Base-by-base conservation (phyloP, 805 yeast species). In the Saturnispora zaruensis region DNA sequence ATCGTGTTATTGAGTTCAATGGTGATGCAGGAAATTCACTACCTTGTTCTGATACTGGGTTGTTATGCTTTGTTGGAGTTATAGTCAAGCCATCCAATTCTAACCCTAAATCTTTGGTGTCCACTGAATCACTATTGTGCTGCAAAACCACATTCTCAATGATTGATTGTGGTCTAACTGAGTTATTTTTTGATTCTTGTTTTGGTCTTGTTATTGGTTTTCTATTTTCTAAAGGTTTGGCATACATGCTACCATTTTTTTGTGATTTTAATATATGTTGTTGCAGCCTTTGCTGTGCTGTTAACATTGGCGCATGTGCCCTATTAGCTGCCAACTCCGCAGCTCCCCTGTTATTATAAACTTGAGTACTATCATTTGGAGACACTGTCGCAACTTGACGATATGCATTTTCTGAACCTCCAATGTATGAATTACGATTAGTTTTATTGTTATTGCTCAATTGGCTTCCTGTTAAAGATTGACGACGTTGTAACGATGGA, bases 251-350 rank as follows among this genome's bases (percentile, higher is more conserved):
- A 5, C 72, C 72, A 46, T 51, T 62, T 41, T 60, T 60, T 3
- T 64, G 50, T 6, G 69, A 63, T 51, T 56, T 59, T 41, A 60
- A 21, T 20, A 68, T 67, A 45, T 66, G 70, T 49, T 60, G 65
- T 42, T 68, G 71, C 21, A 68, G 51, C 46, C 71, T 56, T 48
- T 66, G 69, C 37, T 65, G 66, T 0, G 71, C 72, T 7, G 66
- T 59, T 13, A 62, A 34, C 2, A 61, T 60, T 26, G 50, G 57
- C 7, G 51, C 51, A 1, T 51, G 41, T 5, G 47, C 25, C 25
- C 54, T 56, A 37, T 48, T 60, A 3, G 57, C 44, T 5, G 65
- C 61, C 14, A 58, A 55, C 8, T 63, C 55, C 14, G 60, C 60
- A 8, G 21, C 13, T 16, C 11, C 40, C 8, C 40, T 36, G 32